A percentile compares a stretch with the other conserved stretches of the same genome.
Conservation (phyloP, 2,329 filamentous ascomycete species). For the Dactylonectria macrodidyma region DNA sequence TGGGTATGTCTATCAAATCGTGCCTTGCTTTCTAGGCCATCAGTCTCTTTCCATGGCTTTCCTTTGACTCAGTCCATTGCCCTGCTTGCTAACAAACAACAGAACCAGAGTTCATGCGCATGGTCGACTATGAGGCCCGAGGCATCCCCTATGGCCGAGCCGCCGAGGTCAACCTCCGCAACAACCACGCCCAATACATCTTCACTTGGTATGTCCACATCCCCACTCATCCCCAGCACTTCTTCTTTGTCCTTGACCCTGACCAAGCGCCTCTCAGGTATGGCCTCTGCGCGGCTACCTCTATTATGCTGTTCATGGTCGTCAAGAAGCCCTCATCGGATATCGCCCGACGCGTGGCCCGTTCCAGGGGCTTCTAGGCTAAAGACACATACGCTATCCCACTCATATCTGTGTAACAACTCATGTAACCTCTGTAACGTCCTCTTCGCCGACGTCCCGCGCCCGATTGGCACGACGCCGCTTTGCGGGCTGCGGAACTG, state of each 20-base stretch:
- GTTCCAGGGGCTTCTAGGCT: conserved; percentile 47
- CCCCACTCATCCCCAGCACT: not conserved
- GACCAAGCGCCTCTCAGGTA: conserved; percentile 73
- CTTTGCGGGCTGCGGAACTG: conserved; percentile 67
- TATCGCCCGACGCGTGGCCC: conserved; percentile 75
- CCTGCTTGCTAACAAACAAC: conserved; percentile 35
- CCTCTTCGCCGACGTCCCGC: conserved; percentile 52
- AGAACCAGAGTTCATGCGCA: conserved; percentile 85
- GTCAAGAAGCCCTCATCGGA: conserved; percentile 87
- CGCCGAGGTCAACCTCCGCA: conserved; percentile 92
- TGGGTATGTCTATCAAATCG: conserved; percentile 71
- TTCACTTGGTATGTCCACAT: conserved; percentile 87
- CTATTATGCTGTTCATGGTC: conserved; percentile 97
- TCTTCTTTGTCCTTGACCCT: conserved; percentile 17
- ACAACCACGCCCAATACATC: conserved; percentile 98
- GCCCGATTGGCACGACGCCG: conserved; percentile 56
- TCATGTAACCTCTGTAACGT: conserved; percentile 55
- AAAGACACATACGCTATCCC: conserved; percentile 25
- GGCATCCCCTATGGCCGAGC: conserved; percentile 92
- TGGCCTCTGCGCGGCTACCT: conserved; percentile 85
- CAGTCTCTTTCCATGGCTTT: too few species aligned
- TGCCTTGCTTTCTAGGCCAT: not conserved
- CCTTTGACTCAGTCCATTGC: not conserved
- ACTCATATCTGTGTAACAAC: conserved; percentile 35
- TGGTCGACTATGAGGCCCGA: conserved; percentile 81